Evolutionary conservation across 352 stramenopile genomes (phyloP).

Genomic region (Saprolegnia parasitica): DNA sequence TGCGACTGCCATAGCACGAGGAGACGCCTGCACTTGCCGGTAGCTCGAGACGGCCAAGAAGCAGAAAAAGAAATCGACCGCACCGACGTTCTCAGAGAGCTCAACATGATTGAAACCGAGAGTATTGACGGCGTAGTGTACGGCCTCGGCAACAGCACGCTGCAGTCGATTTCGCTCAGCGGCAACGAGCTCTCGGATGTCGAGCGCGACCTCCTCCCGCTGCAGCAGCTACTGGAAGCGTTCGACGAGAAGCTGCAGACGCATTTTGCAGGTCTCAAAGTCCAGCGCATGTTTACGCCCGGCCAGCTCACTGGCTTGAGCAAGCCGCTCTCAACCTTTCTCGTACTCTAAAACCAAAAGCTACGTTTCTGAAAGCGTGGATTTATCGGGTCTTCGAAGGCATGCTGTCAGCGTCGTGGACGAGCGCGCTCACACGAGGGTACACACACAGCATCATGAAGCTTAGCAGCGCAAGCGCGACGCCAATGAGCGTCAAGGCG

Average conservation of each 20-base stretch:
- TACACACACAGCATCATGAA: conserved; percentile 26
- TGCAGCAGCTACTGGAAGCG: conserved; percentile 40
- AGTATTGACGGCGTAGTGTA: conserved; percentile 50
- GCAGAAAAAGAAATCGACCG: conserved; percentile 76
- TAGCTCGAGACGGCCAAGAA: conserved; percentile 69
- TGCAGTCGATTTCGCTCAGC: conserved; percentile 62
- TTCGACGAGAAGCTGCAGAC: conserved; percentile 42
- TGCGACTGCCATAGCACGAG: conserved; percentile 13
- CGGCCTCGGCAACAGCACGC: conserved; percentile 47
- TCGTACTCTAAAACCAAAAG: conserved; percentile 20
- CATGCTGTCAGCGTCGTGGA: not conserved
- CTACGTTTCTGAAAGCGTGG: not conserved
- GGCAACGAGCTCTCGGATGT: conserved; percentile 48
- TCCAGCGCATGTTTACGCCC: conserved; percentile 39
- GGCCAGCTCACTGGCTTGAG: not conserved
- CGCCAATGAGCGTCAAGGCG: conserved; percentile 19
- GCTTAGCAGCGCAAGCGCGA: not conserved
- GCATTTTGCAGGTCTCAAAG: conserved; percentile 57
- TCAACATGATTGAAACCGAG: conserved; percentile 57
- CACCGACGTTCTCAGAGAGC: conserved; percentile 40
- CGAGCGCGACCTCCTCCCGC: conserved; percentile 33
- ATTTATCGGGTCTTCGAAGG: not conserved
- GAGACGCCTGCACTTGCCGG: not conserved
- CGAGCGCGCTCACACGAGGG: conserved; percentile 6
- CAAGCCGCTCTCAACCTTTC: conserved; percentile 20